phyloP scores from a whole-genome alignment of 2,329 filamentous ascomycete genomes.

The Zymoseptoria brevis region DNA sequence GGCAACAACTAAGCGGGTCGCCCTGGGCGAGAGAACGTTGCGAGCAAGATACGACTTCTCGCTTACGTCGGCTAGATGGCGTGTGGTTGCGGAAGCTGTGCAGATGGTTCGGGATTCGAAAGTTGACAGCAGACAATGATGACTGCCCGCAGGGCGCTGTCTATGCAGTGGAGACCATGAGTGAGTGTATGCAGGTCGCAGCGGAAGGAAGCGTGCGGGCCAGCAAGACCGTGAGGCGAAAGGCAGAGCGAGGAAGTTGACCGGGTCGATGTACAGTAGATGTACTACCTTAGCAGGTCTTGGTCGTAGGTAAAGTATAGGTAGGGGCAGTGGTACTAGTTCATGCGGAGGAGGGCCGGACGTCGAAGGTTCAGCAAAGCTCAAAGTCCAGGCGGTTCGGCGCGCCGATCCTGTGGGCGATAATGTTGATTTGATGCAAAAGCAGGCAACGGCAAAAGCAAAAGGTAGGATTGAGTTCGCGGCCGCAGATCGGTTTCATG shows the following conservation, averaged over 20 bases:
- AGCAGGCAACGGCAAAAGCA: not conserved
- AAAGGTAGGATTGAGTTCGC: not conserved
- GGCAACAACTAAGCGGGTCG: conserved; percentile 21
- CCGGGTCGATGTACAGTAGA: not conserved
- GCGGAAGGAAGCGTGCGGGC: not conserved
- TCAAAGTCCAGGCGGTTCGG: not conserved
- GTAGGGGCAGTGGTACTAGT: not conserved
- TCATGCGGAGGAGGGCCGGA: not conserved
- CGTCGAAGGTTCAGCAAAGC: not conserved
- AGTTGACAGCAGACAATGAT: conserved; percentile 3
- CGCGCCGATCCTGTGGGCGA: not conserved
- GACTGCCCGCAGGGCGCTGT: conserved; percentile 3
- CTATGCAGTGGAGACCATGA: not conserved
- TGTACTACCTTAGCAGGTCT: not conserved
- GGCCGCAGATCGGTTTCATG: not conserved
- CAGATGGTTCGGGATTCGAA: conserved; percentile 4
- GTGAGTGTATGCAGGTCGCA: conserved; percentile 7
- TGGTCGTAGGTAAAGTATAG: not conserved
- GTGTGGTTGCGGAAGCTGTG: conserved; percentile 1
- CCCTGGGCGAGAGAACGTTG: conserved; percentile 17
- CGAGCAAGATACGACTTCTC: conserved; percentile 6
- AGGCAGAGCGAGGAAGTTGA: not conserved
- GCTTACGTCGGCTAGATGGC: not conserved
- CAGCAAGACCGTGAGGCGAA: not conserved
- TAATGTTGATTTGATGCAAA: not conserved